Evolutionary conservation across 257 asterid species (phyloP), one percentile per base, ranked within the genome.

Genomic region (Rhazya stricta): DNA sequence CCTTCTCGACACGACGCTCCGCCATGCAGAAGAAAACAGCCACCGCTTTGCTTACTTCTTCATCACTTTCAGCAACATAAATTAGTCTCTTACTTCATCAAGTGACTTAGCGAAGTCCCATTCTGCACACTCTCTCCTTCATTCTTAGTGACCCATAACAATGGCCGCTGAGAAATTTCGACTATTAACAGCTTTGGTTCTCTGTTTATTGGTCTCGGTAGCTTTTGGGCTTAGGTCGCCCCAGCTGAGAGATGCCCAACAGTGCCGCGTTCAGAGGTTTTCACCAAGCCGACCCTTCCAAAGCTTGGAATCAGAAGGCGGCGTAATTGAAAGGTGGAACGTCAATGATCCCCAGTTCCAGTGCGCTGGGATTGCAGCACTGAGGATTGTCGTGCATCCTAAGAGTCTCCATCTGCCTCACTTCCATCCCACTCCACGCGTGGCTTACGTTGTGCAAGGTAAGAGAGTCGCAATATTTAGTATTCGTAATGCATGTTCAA

Each of bases 391-490:
- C 3, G 43, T 90, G 71, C 76, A 79, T 4, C 89, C 88, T 13
- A 87, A 88, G 34, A 83, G 77, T 67, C 91, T 92, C 74, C 85
- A 91, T 21, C 48, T 86, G 46, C 97, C 97, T 29, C 87, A 85
- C 67, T 90, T 82, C 81, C 96, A 89, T 72, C 95, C 92, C 9
- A 5, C 79, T 6, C 97, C 96, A 0, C 91, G 95, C 66, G 81
- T 92, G 42, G 87, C 89, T 18, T 90, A 48, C 84, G 76, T 92
- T 62, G 86, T 87, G 60, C 80, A 61, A 68, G 97, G 96, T 86
- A 72, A 8, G 0, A 25, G 1, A 3, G 8, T 27, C 2, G 11
- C 32, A 4, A 53, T 7, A 2, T 9, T 32, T 48, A 9, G 6
- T 25, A 0, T 11, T n/a, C 15, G n/a, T 5, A 2, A 48, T 70